Evolutionary conservation across 805 yeast species (phyloP), one percentile per base, ranked within the genome.

Genomic region (Saccharomycopsis sp.): DNA sequence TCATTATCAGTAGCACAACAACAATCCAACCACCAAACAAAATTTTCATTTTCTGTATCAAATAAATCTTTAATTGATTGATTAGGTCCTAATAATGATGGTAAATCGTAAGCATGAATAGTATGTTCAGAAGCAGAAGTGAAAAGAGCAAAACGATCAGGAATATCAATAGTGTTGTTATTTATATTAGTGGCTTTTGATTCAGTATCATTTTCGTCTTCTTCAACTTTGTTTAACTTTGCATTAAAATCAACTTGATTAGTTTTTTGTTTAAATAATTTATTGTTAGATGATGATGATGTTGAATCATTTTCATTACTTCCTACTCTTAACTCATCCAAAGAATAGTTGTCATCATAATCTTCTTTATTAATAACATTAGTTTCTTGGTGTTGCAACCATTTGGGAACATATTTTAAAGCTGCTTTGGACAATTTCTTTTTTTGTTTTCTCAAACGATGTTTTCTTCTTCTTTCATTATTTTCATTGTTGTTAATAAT

Each of bases 1-100:
- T 92, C 98, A 20, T 77, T 76, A 56, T 89, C 97, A 0, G 96
- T 85, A 5, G 98, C 97, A 54, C 95, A 82, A 35, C 76, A 67
- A 57, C 97, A 89, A 58, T 92, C 96, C 32, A 92, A 65, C 96
- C 96, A 89, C 92, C 92, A 81, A 10, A 77, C 69, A 2, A 78
- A 75, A 40, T 74, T 75, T 8, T 69, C 69, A 28, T 69, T 64
- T 4, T 37, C 35, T 14, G 35, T 36, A 10, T 34, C 21, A 17
- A 46, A 37, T n/a, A 44, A 15, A 19, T 42, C 46, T 17, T 34
- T 36, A 14, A 45, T 36, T 9, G 42, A 65, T 49, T 75, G 72
- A 1, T 76, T 81, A 2, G 77, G 74, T n/a, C 62, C 63, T 2
- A 84, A 73, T 41, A 89, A 61, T 1, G 92, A 76, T 2, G 92